phyloP scores from a whole-genome alignment of 2,329 filamentous ascomycete genomes.

The Epichloe coenophiala region DNA sequence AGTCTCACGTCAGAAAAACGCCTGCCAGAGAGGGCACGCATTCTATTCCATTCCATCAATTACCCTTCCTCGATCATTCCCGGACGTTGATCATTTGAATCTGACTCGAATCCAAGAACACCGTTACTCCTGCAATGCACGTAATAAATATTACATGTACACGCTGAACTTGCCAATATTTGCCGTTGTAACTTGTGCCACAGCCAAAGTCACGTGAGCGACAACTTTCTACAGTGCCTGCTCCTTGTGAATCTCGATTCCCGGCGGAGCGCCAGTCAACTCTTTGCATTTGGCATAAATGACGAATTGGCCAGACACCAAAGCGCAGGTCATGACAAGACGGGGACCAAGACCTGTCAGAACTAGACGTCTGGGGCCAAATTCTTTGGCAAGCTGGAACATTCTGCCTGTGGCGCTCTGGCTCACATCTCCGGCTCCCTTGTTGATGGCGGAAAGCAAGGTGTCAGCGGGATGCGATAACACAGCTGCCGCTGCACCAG shows the following conservation, averaged over 20 bases:
- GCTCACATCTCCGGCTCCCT: constrained; percentile 34
- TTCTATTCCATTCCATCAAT: too few relatives aligned
- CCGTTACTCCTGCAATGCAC: too few relatives aligned
- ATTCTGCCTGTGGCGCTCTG: constrained; percentile 36
- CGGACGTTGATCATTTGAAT: too few relatives aligned
- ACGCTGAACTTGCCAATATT: neutral
- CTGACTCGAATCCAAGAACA: too few relatives aligned
- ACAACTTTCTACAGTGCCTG: constrained; percentile 10
- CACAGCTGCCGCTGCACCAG: constrained; percentile 77
- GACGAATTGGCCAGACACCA: constrained; percentile 40
- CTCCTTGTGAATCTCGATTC: constrained; percentile 41
- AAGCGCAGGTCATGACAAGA: constrained; percentile 38
- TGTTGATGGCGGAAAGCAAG: constrained; percentile 41
- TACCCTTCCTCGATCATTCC: too few relatives aligned
- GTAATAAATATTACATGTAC: too few relatives aligned
- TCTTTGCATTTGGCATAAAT: constrained; percentile 42
- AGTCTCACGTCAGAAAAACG: too few relatives aligned
- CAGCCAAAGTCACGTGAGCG: neutral
- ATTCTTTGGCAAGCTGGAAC: constrained; percentile 37
- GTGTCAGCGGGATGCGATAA: constrained; percentile 80
- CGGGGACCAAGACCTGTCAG: constrained; percentile 35
- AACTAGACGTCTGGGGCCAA: constrained; percentile 34
- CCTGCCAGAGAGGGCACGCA: too few relatives aligned
- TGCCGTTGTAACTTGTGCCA: neutral
- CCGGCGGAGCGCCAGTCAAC: constrained; percentile 34